Evolutionary conservation across 345 rosid genomes (phyloP).

Genomic region (Cardiospermum halicacabum): DNA sequence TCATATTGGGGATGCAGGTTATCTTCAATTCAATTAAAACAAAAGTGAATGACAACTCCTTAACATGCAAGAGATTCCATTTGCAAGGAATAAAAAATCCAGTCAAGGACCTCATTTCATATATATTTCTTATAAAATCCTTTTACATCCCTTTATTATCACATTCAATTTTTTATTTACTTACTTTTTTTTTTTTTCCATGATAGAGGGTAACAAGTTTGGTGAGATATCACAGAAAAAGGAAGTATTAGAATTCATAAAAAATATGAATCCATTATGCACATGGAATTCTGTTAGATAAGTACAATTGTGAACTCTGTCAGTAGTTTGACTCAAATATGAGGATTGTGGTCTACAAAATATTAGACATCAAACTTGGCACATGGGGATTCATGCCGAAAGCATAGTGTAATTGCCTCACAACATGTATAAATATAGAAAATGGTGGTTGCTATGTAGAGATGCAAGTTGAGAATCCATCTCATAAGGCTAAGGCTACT

Average conservation of each 20-base stretch:
- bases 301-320: background rate
- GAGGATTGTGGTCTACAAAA: background rate
- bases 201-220: no score
- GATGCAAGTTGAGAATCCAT: background rate
- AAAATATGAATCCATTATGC: background rate
- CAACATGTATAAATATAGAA: background rate
- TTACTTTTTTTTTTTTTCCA: no score
- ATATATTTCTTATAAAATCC: background rate
- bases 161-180: background rate
- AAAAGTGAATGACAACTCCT: background rate
- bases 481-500: background rate
- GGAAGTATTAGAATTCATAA: background rate
- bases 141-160: background rate
- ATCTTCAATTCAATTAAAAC: slow-evolving; percentile 1
- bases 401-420: background rate
- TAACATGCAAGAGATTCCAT: background rate
- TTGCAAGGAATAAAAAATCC: background rate
- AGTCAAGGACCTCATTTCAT: background rate
- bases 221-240: background rate
- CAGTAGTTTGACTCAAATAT: background rate
- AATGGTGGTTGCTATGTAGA: background rate
- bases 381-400: background rate
- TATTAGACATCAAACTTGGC: background rate
- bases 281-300: background rate
- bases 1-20: background rate